A percentile compares a stretch with the other conserved stretches of the same genome.
phyloP scores from a whole-genome alignment of 2,329 filamentous ascomycete genomes.

The Reticulascus tulasneorum region DNA sequence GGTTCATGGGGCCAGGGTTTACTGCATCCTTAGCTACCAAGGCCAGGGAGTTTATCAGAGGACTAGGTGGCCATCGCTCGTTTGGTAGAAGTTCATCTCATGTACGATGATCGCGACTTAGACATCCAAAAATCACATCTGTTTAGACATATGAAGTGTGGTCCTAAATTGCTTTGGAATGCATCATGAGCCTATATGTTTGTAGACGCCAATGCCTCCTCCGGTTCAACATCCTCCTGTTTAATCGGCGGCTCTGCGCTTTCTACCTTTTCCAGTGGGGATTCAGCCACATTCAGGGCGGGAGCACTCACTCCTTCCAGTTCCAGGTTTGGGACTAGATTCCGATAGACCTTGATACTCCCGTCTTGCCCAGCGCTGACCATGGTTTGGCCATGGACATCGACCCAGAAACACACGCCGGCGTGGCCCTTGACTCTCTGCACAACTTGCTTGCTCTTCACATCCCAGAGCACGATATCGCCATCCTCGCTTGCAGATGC shows the following conservation, averaged over 20 bases:
- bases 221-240: slow-evolving; percentile 13
- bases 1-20: too few species aligned
- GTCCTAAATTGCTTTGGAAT: too few species aligned
- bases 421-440: slow-evolving; percentile 57
- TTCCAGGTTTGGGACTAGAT: too few species aligned
- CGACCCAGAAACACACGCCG: slow-evolving; percentile 64
- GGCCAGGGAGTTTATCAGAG: too few species aligned
- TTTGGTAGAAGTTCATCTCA: too few species aligned
- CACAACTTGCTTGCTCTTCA: slow-evolving; percentile 76
- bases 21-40: too few species aligned
- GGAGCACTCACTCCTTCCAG: neutral
- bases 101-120: too few species aligned
- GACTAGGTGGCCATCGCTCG: too few species aligned
- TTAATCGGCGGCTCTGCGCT: slow-evolving; percentile 14
- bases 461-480: slow-evolving; percentile 83
- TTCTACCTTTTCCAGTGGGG: neutral
- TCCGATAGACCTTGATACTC: slow-evolving; percentile 46
- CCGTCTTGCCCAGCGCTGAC: slow-evolving; percentile 55
- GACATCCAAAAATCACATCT: too few species aligned
- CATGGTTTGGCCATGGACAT: slow-evolving; percentile 53
- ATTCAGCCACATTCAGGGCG: neutral
- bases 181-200: too few species aligned
- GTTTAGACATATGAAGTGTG: too few species aligned
- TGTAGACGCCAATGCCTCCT: slow-evolving; percentile 1
- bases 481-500: slow-evolving; percentile 87